Base-by-base conservation (phyloP, 2,329 filamentous ascomycete species). In the Diaporthe citriasiana region DNA sequence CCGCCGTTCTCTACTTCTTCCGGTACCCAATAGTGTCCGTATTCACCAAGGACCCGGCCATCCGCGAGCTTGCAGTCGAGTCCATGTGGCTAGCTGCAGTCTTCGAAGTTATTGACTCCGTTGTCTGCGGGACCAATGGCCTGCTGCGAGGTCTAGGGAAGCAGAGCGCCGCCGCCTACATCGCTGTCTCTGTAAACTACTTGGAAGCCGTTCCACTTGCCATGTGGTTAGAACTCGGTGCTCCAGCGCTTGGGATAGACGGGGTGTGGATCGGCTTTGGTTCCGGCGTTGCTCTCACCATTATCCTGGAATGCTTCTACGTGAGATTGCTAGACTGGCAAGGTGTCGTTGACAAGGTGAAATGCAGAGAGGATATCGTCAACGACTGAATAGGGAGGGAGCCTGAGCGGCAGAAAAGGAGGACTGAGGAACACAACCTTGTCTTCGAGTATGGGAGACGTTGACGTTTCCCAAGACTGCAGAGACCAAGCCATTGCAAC, bases 71-170 rank as follows among this genome's bases (percentile, higher is more conserved):
- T 51, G 80, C 81, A 6, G 76, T 77, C 3, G 72, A 76, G n/a
- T 78, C 81, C 9, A 81, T 83, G 78, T 76, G 81, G 27, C 77
- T 79, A 12, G 81, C 83, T 17, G 79, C 78, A 30, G 78, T 78
- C 19, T 83, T 82, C 76, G 82, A 83, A 73, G 73, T 83, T 60
- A 78, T 83, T 57, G 83, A 84, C 74, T 75, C 82, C 27, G 77
- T 83, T 72, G 82, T 81, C 65, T 78, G 76, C 74, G 83, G 81
- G 50, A 82, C 81, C 50, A 84, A 84, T 71, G 83, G 83, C 22
- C 76, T 84, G 74, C 79, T 85, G 25, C 81, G 84, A 8, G 83
- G 84, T 19, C 80, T 85, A 6, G 83, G 83, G 0, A 79, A 80
- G n/a, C 83, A 85, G 71, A 79, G 79, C 13, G 74, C 84, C 3